Evolutionary conservation across 768 basidiomycete genomes (phyloP).

Genomic region (Hypsizygus marmoreus): DNA sequence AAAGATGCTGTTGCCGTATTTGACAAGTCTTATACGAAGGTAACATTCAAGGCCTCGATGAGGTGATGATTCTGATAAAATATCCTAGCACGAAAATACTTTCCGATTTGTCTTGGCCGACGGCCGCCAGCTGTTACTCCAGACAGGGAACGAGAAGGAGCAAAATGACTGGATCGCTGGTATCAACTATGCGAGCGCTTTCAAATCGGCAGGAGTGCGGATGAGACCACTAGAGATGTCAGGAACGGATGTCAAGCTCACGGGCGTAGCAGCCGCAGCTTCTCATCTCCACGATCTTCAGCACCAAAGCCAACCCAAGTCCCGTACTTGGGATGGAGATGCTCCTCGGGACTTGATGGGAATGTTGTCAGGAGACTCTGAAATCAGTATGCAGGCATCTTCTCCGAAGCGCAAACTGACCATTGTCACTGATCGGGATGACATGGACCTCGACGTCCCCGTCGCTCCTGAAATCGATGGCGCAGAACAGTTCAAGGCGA

Average conservation of each 20-base stretch:
- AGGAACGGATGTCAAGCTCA: slow-evolving; percentile 68
- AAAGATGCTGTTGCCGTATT: slow-evolving; percentile 78
- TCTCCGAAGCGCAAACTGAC: slow-evolving; percentile 30
- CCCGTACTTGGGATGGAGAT: slow-evolving; percentile 45
- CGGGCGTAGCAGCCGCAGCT: slow-evolving; percentile 83
- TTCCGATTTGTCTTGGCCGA: slow-evolving; percentile 78
- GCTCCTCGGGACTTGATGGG: slow-evolving; percentile 42
- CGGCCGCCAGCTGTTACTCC: slow-evolving; percentile 82
- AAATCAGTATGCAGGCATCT: slow-evolving; percentile 23
- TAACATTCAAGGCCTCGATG: slow-evolving; percentile 26
- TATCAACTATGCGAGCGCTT: slow-evolving; percentile 94
- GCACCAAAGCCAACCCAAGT: slow-evolving; percentile 30
- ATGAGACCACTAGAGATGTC: slow-evolving; percentile 79
- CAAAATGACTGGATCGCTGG: slow-evolving; percentile 88
- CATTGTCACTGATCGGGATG: slow-evolving; percentile 26
- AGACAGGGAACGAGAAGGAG: slow-evolving; percentile 66
- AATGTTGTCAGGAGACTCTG: slow-evolving; percentile 36
- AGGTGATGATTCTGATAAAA: slow-evolving; percentile 3
- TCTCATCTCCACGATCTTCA: slow-evolving; percentile 78
- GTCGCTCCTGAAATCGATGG: slow-evolving; percentile 59
- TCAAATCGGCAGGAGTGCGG: slow-evolving; percentile 80
- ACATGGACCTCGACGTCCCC: slow-evolving; percentile 45
- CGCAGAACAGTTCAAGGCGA: slow-evolving; percentile 72
- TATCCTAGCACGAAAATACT: slow-evolving; percentile 62
- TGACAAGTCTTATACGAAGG: slow-evolving; percentile 79